These are phyloP conservation scores for Sphaerulina populicola DNA, from an alignment of 2,329 filamentous ascomycete species.

Conservation along the genomic window DNA sequence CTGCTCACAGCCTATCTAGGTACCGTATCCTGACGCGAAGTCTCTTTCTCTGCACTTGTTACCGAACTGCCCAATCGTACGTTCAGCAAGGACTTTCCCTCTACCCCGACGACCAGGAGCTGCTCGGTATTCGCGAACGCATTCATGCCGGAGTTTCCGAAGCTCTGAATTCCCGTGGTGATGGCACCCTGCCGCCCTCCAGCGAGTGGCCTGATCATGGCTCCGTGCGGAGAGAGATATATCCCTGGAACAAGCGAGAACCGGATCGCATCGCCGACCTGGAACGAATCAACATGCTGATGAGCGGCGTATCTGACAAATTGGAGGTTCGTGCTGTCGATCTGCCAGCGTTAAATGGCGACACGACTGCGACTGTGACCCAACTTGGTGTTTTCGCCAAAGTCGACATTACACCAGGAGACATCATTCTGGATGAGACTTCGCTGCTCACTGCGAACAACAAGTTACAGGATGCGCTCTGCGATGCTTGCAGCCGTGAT, in stretches of 20 bases:
- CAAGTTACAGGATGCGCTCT: constrained; percentile 74
- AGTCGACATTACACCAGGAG: constrained; percentile 66
- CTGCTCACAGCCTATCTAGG: constrained; percentile 11
- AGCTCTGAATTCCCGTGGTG: constrained; percentile 14
- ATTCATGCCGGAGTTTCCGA: constrained; percentile 35
- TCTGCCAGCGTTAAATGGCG: constrained; percentile 57
- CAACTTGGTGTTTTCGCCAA: constrained; percentile 89
- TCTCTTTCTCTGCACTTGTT: constrained; percentile 53
- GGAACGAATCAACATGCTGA: constrained; percentile 59
- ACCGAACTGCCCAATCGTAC: constrained; percentile 58
- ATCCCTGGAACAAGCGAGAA: constrained; percentile 56
- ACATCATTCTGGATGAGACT: constrained; percentile 70
- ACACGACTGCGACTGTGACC: constrained; percentile 41
- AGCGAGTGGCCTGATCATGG: constrained; percentile 58
- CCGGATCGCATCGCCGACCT: constrained; percentile 53
- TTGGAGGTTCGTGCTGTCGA: constrained; percentile 69
- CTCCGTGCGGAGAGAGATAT: constrained; percentile 57
- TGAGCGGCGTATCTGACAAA: constrained; percentile 65
- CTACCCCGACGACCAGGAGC: constrained; percentile 49
- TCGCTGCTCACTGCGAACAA: constrained; percentile 85
- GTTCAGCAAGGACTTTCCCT: constrained; percentile 52
- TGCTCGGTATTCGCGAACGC: constrained; percentile 47
- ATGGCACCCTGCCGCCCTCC: constrained; percentile 6
- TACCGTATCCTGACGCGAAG: constrained; percentile 39
- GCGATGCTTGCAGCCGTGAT: constrained; percentile 76